Evolutionary conservation across 2,329 filamentous ascomycete genomes (phyloP).

Genomic region (Cordyceps tenuipes): DNA sequence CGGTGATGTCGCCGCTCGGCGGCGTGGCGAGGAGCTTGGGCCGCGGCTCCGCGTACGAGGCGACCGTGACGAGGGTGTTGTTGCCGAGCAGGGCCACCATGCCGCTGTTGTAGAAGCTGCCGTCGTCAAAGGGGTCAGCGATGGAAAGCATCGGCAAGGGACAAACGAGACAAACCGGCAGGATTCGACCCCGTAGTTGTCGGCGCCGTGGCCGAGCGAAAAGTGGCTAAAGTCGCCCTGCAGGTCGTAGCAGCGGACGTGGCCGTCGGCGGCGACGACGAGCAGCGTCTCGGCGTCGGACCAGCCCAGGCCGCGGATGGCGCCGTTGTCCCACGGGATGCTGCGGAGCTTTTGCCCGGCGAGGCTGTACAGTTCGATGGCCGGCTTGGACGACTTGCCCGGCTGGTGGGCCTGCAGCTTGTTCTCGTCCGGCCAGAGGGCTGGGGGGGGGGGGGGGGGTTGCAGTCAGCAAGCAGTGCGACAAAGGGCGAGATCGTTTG

Average conservation of each 20-base stretch:
- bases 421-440: constrained; percentile 78
- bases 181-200: constrained; percentile 78
- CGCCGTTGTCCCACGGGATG: constrained; percentile 85
- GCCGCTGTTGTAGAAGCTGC: constrained; percentile 75
- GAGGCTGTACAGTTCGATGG: constrained; percentile 90
- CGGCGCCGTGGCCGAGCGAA: constrained; percentile 79
- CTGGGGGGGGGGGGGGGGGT: constrained; percentile 34
- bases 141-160: neutral
- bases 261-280: constrained; percentile 82
- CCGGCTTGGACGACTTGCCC: constrained; percentile 63
- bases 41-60: constrained; percentile 81
- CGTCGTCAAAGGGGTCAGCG: constrained; percentile 12
- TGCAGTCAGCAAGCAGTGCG: constrained; percentile 9
- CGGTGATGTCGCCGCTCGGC: constrained; percentile 70
- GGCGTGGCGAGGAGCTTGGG: constrained; percentile 72
- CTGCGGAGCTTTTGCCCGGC: constrained; percentile 79
- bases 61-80: constrained; percentile 79
- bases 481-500: neutral
- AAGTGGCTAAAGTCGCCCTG: constrained; percentile 94
- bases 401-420: constrained; percentile 75
- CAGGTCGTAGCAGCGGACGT: constrained; percentile 84
- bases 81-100: constrained; percentile 87
- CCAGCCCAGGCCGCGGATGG: constrained; percentile 86
- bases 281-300: constrained; percentile 90
- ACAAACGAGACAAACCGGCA: constrained; percentile 46